Conservation (phyloP, 2,329 filamentous ascomycete genomes). For the Coleophoma crateriformis region DNA sequence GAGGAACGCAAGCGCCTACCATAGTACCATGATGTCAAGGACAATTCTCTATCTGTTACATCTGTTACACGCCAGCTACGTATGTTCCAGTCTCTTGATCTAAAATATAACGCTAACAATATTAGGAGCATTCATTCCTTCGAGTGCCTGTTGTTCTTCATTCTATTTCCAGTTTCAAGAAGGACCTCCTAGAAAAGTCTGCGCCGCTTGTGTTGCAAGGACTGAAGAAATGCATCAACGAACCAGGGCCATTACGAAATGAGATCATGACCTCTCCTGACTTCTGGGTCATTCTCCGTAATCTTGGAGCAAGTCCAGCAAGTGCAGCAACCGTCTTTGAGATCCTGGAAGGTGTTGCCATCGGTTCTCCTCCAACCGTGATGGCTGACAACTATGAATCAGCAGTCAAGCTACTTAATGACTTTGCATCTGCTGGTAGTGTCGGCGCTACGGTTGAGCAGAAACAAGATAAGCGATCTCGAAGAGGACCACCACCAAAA, state of each 20-base stretch:
- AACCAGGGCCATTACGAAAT: constrained; percentile 72
- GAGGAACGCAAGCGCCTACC: constrained; percentile 71
- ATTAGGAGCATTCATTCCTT: constrained; percentile 80
- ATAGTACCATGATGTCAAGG: constrained; percentile 78
- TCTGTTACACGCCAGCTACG: constrained; percentile 78
- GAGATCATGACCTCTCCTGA: constrained; percentile 96
- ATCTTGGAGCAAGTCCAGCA: constrained; percentile 62
- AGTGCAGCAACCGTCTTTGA: constrained; percentile 77
- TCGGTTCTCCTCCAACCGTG: constrained; percentile 69
- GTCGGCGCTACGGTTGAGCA: constrained; percentile 67
- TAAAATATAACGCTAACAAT: constrained; percentile 13
- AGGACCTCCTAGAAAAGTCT: constrained; percentile 70
- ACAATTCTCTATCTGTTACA: constrained; percentile 82
- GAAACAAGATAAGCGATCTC: constrained; percentile 50
- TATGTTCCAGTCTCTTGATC: constrained; percentile 38
- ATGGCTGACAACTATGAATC: constrained; percentile 95
- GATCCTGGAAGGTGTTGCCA: constrained; percentile 74
- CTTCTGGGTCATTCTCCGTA: constrained; percentile 88
- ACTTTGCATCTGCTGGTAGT: constrained; percentile 81
- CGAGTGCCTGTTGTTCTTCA: constrained; percentile 89
- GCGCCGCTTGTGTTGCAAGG: constrained; percentile 74
- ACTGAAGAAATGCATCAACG: constrained; percentile 72
- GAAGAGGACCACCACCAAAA: constrained; percentile 38
- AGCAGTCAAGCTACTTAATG: constrained; percentile 76
- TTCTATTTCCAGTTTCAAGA: constrained; percentile 80